A percentile compares a stretch with the other conserved stretches of the same genome.
phyloP scores from a whole-genome alignment of 1,284 basidiomycete species.

The Ustilago lituana region DNA sequence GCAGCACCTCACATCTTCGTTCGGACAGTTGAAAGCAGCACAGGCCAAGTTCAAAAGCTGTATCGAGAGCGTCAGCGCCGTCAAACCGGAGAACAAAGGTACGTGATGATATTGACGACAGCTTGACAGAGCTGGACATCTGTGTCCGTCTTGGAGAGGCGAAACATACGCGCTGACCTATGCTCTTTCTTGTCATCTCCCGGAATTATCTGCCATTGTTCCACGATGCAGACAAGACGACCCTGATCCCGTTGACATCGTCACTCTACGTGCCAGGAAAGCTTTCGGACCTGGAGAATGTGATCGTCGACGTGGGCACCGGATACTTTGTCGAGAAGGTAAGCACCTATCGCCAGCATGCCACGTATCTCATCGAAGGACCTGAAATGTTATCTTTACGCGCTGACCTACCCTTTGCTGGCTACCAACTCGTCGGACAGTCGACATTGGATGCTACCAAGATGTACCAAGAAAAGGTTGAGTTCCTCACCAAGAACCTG shows the following conservation, averaged over 20 bases:
- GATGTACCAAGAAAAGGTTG: constrained; percentile 61
- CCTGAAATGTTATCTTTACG: too few relatives aligned
- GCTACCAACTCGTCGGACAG: constrained; percentile 21
- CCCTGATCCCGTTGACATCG: constrained; percentile 90
- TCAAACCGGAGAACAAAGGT: constrained; percentile 78
- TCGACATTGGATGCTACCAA: constrained; percentile 56
- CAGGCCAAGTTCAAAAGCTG: constrained; percentile 91
- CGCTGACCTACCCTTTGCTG: too few relatives aligned
- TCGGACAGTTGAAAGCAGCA: constrained; percentile 88
- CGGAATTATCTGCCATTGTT: too few relatives aligned
- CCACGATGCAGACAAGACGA: constrained; percentile 76
- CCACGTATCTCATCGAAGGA: too few relatives aligned
- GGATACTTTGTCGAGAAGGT: constrained; percentile 97
- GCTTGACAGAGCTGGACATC: too few relatives aligned
- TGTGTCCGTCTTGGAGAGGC: too few relatives aligned
- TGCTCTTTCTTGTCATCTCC: too few relatives aligned
- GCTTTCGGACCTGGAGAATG: constrained; percentile 81
- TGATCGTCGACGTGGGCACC: constrained; percentile 94
- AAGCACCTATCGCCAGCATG: constrained; percentile 41
- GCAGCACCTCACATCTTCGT: constrained; percentile 88
- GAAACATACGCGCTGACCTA: too few relatives aligned
- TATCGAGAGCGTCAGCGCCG: constrained; percentile 80
- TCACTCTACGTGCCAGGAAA: constrained; percentile 95
- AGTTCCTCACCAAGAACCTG: constrained; percentile 61
- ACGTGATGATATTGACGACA: too few relatives aligned